Conservation (phyloP, 2,329 filamentous ascomycete species). For the Saccharata proteae region DNA sequence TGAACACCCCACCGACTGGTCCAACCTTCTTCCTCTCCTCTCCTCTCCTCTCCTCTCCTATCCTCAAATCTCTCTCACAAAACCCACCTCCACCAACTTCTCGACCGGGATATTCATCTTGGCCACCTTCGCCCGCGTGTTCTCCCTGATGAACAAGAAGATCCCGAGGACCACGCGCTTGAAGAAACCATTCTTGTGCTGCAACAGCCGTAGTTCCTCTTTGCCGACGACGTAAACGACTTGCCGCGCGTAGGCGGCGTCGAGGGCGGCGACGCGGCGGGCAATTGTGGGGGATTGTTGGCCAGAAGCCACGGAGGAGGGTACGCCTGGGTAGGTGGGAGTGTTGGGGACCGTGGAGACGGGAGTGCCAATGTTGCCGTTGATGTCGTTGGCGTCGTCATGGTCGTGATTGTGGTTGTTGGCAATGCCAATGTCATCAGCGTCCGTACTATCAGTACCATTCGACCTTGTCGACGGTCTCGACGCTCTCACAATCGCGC, state of each 20-base stretch:
- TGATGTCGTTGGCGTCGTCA: constrained; percentile 7
- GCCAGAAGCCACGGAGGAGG: background rate
- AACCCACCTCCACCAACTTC: constrained; percentile 54
- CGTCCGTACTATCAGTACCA: background rate
- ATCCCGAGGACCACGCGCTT: constrained; percentile 38
- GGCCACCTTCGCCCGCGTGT: constrained; percentile 53
- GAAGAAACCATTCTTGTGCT: constrained; percentile 24
- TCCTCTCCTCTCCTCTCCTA: background rate
- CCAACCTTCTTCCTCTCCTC: background rate
- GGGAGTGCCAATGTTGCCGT: constrained; percentile 11
- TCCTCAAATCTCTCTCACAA: constrained; percentile 50
- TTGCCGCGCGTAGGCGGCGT: constrained; percentile 33
- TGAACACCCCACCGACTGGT: no score
- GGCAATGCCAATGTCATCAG: background rate
- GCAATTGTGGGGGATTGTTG: constrained; percentile 3
- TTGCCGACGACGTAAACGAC: constrained; percentile 48
- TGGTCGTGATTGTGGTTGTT: background rate
- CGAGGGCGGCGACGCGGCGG: constrained; percentile 22
- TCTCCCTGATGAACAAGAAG: constrained; percentile 56
- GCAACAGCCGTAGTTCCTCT: constrained; percentile 39
- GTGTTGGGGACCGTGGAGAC: background rate
- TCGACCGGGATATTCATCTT: constrained; percentile 49
- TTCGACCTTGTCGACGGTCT: no score
- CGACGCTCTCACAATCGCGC: constrained; percentile 17
- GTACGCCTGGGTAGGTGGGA: background rate